Base-by-base conservation (phyloP, 192 early-diverging fungal genomes). In the Coemansia sp. region DNA sequence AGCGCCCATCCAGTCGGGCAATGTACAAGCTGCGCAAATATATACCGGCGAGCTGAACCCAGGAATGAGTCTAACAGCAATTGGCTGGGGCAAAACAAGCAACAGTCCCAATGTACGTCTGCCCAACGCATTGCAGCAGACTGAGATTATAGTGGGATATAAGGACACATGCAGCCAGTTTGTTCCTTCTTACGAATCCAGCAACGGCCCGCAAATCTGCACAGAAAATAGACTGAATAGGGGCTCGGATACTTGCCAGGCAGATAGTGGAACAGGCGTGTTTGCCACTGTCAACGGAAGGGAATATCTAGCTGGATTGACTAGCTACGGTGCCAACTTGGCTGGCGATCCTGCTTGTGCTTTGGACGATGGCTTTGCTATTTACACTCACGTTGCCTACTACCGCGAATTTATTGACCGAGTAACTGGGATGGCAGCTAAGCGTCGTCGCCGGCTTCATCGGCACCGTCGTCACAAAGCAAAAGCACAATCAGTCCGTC, bases 141-240 rank as follows among this genome's bases (percentile, higher is more conserved):
- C 72, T 0, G 55, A 56, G 14, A 74, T 80, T 16, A 49, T 67
- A 4, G 60, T 80, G 18, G 77, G 77, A 16, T 25, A 60, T 14
- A 32, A 18, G 10, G 51, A 38, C 17, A 61, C 67, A 2, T 80
- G 77, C 60, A 67, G 67, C 34, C 40, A 72, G 42, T 70, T 75
- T 33, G 56, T 68, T 4, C 66, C 68, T 2, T 52, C 59, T 5
- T 80, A 71, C 45, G 48, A 65, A 62, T 71, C 72, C 11, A 80
- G 77, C 61, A 38, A 75, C 14, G 77, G 77, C 4, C 77, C 77
- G 40, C 77, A 75, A 63, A 71, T 80, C 14, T 80, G 77, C 63
- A 80, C 77, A 0, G 68, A 80, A 12, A 80, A 80, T 40, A 61
- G 65, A 42, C 72, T 80, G 17, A n/a, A 36, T 16, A 72, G 34